Conservation (phyloP, 23 red algal species). For the Gracilaria domingensis region DNA sequence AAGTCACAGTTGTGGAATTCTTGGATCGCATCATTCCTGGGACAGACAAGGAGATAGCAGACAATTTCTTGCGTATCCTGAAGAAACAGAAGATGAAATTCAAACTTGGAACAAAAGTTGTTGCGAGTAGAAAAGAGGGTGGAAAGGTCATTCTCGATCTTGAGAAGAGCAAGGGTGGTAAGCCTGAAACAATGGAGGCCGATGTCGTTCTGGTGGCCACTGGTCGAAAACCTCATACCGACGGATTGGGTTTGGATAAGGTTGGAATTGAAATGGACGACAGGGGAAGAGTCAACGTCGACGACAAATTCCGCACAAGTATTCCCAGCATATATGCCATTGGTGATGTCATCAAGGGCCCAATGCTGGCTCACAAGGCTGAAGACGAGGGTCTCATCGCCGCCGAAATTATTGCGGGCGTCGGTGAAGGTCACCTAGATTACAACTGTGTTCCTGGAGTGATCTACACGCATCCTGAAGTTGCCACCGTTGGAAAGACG, state of each 20-base stretch:
- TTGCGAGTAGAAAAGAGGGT: constrained; percentile 55
- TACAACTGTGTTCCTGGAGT: constrained; percentile 97
- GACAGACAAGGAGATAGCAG: constrained; percentile 88
- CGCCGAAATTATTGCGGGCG: constrained; percentile 96
- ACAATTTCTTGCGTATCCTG: constrained; percentile 81
- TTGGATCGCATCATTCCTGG: constrained; percentile 92
- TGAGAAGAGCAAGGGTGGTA: constrained; percentile 84
- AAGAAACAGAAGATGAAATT: constrained; percentile 99
- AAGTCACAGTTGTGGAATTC: constrained; percentile 98
- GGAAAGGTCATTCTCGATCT: constrained; percentile 77
- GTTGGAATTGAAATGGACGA: constrained; percentile 88
- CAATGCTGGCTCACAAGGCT: constrained; percentile 99
- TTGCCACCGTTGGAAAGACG: constrained; percentile 98
- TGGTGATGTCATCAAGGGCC: constrained; percentile 95
- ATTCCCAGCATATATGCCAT: constrained; percentile 95
- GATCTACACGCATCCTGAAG: constrained; percentile 98
- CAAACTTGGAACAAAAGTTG: constrained; percentile 94
- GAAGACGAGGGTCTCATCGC: constrained; percentile 92
- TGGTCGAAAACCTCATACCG: constrained; percentile 91
- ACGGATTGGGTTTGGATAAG: constrained; percentile 87
- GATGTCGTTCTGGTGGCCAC: constrained; percentile 99
- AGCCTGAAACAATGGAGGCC: constrained; percentile 87
- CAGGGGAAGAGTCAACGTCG: constrained; percentile 75
- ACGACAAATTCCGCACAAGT: constrained; percentile 87
- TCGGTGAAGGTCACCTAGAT: constrained; percentile 82